Conservation (phyloP, 176 grass and related monocot genomes). For the Oryza coarctata region DNA sequence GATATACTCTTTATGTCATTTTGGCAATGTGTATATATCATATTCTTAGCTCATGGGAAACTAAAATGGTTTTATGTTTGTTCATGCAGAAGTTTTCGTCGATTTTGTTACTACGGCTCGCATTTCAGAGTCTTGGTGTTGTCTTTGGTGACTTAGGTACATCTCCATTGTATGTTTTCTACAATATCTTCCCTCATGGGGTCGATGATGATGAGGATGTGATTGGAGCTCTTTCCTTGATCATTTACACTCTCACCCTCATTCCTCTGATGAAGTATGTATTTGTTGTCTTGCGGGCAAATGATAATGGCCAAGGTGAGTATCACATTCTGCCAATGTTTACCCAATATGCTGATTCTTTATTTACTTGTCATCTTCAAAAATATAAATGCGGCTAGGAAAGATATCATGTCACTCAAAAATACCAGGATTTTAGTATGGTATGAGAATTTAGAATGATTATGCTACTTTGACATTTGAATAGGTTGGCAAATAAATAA, state of each 20-base stretch:
- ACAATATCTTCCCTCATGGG: conserved; percentile 73
- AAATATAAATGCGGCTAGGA: conserved; percentile 1
- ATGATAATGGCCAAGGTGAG: conserved; percentile 90
- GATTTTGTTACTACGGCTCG: conserved; percentile 50
- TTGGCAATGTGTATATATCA: neutral
- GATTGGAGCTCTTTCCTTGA: conserved; percentile 79
- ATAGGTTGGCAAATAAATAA: neutral
- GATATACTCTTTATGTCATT: neutral
- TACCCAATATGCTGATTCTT: neutral
- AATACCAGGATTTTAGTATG: neutral
- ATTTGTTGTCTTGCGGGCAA: conserved; percentile 71
- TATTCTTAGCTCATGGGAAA: neutral
- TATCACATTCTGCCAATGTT: neutral
- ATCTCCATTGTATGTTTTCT: conserved; percentile 92
- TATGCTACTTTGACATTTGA: neutral
- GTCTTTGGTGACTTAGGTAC: conserved; percentile 86
- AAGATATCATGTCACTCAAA: neutral
- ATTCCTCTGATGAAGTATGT: conserved; percentile 88
- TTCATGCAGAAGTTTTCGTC: conserved; percentile 71
- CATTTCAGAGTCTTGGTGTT: conserved; percentile 79
- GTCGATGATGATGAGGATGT: conserved; percentile 67
- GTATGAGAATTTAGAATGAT: neutral
- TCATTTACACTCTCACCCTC: conserved; percentile 86
- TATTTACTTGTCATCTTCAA: neutral
- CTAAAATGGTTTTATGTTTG: conserved; percentile 22